These are phyloP conservation scores for Rheum nobile DNA, from an alignment of 148 eudicot species.

Conservation along the genomic window DNA sequence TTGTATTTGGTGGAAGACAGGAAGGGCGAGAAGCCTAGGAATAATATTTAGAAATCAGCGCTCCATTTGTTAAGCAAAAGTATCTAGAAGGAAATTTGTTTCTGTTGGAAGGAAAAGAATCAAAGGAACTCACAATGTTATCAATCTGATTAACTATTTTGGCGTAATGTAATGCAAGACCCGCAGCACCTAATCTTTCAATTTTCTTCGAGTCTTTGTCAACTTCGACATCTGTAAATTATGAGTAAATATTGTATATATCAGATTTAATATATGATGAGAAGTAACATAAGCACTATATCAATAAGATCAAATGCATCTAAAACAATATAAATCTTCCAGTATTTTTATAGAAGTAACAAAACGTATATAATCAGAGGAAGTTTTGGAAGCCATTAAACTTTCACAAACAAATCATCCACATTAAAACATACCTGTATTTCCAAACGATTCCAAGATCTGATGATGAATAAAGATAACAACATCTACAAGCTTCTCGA, in stretches of 20 bases:
- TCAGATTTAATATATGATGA: background rate
- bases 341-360: background rate
- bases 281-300: background rate
- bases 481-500: slow-evolving; percentile 91
- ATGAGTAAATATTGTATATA: background rate
- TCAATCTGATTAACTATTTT: slow-evolving; percentile 80
- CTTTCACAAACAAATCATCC: background rate
- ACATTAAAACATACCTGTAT: slow-evolving; percentile 34
- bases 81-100: background rate
- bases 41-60: background rate
- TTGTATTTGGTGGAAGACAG: slow-evolving; percentile 74
- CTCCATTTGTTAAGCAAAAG: background rate
- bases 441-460: slow-evolving; percentile 63
- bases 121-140: slow-evolving; percentile 59
- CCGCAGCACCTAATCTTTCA: slow-evolving; percentile 73
- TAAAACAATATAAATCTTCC: background rate
- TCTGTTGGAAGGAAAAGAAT: background rate
- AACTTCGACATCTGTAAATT: slow-evolving; percentile 29
- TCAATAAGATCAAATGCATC: background rate
- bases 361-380: background rate
- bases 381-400: background rate
- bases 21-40: slow-evolving; percentile 76
- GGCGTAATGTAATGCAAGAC: slow-evolving; percentile 94
- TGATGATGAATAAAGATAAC: slow-evolving; percentile 77
- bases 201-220: slow-evolving; percentile 12